These are phyloP conservation scores for Nakaseomyces kungkrabaensis DNA, from an alignment of 1,139 yeast genomes.

Conservation along the genomic window DNA sequence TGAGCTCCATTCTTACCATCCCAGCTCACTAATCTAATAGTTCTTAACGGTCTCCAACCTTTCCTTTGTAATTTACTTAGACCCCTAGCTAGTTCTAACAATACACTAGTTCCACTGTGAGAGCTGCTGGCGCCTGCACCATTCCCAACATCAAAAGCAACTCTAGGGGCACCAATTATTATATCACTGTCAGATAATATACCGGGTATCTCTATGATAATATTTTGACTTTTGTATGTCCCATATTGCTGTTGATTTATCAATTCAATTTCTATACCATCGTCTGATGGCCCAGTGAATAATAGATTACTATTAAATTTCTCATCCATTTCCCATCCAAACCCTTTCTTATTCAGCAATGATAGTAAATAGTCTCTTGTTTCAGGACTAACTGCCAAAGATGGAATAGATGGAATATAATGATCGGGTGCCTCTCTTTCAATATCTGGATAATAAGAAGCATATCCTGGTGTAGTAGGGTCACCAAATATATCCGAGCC, in stretches of 20 bases:
- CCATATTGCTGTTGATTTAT: conserved; percentile 32
- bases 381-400: conserved; percentile 34
- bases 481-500: conserved; percentile 59
- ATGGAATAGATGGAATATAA: conserved; percentile 40
- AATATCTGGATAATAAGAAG: conserved; percentile 31
- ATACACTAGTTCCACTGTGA: conserved; percentile 35
- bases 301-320: conserved; percentile 32
- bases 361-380: conserved; percentile 33
- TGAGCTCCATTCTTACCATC: conserved; percentile 41
- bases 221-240: conserved; percentile 34
- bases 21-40: conserved; percentile 43
- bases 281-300: conserved; percentile 33
- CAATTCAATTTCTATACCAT: conserved; percentile 24
- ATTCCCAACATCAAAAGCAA: conserved; percentile 29
- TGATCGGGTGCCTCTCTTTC: conserved; percentile 33
- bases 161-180: conserved; percentile 41
- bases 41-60: conserved; percentile 49
- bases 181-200: conserved; percentile 38
- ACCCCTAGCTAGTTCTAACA: conserved; percentile 40
- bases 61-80: conserved; percentile 31
- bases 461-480: conserved; percentile 56
- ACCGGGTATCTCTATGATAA: conserved; percentile 41
- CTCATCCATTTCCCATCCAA: conserved; percentile 11
- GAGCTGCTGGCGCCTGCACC: conserved; percentile 38
- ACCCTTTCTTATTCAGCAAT: conserved; percentile 28